phyloP scores from a whole-genome alignment of 2,329 filamentous ascomycete species.

The Fusarium domesticum region DNA sequence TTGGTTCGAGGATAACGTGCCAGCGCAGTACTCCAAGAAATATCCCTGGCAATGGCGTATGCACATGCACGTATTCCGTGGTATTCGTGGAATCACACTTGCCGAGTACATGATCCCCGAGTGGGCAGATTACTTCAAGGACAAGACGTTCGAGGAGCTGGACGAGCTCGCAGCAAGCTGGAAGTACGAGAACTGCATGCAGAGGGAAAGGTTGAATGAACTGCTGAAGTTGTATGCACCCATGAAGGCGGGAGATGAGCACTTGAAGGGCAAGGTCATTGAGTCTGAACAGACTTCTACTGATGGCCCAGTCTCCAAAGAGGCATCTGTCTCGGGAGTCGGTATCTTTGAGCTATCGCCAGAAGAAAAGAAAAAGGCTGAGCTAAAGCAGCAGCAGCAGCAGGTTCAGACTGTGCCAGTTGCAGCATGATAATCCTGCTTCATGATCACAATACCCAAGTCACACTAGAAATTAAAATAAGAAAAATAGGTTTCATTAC shows the following conservation, averaged over 20 bases:
- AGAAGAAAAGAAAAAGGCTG: slow-evolving; percentile 12
- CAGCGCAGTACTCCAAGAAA: slow-evolving; percentile 41
- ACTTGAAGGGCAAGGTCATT: slow-evolving; percentile 30
- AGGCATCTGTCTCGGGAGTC: slow-evolving; percentile 25
- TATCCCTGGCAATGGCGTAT: slow-evolving; percentile 50
- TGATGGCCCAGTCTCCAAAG: slow-evolving; percentile 2
- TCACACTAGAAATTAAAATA: too few relatives aligned
- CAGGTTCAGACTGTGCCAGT: not conserved
- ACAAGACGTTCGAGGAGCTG: slow-evolving; percentile 47
- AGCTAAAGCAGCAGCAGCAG: not conserved
- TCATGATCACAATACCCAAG: not conserved
- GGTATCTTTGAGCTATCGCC: slow-evolving; percentile 32
- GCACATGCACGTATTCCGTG: slow-evolving; percentile 47
- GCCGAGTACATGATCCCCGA: slow-evolving; percentile 51
- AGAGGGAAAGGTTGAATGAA: slow-evolving; percentile 49
- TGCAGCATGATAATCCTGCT: slow-evolving; percentile 1
- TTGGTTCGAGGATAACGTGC: slow-evolving; percentile 45
- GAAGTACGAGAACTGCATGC: slow-evolving; percentile 51
- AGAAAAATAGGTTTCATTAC: too few relatives aligned
- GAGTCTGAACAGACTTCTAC: slow-evolving; percentile 4
- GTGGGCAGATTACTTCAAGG: slow-evolving; percentile 53
- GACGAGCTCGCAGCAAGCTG: slow-evolving; percentile 52
- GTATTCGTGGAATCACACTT: slow-evolving; percentile 40
- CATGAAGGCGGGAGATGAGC: slow-evolving; percentile 23
- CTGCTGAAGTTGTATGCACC: slow-evolving; percentile 45